These are phyloP conservation scores for Chlorella variabilis DNA, from an alignment of 163 green algal species.

Conservation along the genomic window DNA sequence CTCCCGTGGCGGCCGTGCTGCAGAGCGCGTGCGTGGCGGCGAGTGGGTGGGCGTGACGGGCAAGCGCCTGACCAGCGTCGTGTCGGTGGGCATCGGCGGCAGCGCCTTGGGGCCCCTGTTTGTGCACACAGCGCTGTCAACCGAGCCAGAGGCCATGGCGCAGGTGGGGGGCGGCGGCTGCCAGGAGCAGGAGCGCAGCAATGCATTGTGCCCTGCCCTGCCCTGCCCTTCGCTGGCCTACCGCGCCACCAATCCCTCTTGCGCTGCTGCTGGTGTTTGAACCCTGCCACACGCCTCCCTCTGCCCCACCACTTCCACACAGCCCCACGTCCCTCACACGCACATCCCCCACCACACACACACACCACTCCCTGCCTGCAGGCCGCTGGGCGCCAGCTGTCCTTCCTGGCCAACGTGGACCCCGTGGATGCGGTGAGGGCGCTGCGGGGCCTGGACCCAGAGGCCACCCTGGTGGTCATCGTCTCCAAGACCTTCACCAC, in stretches of 20 bases:
- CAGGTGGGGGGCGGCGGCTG: neutral
- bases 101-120: conserved; percentile 97
- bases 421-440: conserved; percentile 96
- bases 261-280: neutral
- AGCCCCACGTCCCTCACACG: too few species aligned
- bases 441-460: conserved; percentile 89
- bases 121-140: conserved; percentile 95
- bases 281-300: too few species aligned
- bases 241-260: too few species aligned
- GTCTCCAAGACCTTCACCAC: conserved; percentile 99
- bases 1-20: too few species aligned
- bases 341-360: too few species aligned
- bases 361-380: conserved; percentile 1
- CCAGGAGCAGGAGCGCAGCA: neutral
- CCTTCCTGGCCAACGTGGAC: conserved; percentile 99
- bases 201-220: too few species aligned
- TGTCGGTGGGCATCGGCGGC: conserved; percentile 98
- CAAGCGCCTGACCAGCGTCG: conserved; percentile 97
- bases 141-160: conserved; percentile 62
- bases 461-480: conserved; percentile 97
- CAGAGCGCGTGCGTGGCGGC: conserved; percentile 77
- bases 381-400: conserved; percentile 77
- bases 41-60: conserved; percentile 94
- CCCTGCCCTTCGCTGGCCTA: too few species aligned
- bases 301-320: too few species aligned